These are phyloP conservation scores for Sarocladiaceae sp. DNA, from an alignment of 2,329 filamentous ascomycete genomes.

Conservation along the genomic window DNA sequence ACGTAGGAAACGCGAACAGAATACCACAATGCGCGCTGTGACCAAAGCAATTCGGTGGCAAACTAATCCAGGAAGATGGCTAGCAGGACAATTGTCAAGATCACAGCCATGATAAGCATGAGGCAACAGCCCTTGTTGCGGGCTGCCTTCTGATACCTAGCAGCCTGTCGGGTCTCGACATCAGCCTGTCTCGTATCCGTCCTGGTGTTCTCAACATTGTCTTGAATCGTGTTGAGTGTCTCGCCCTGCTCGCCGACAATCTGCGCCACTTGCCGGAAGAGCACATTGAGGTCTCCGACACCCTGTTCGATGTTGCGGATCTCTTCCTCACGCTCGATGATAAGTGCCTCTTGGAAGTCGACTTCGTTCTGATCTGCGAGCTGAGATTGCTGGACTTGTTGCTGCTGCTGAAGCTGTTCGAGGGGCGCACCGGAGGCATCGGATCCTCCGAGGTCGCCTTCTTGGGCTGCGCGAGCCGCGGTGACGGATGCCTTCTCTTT, in stretches of 20 bases:
- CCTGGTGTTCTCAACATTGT: constrained; percentile 80
- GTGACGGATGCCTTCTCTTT: constrained; percentile 85
- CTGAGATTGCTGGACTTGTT: constrained; percentile 72
- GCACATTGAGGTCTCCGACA: constrained; percentile 90
- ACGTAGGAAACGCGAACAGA: neutral
- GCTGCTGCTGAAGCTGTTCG: constrained; percentile 51
- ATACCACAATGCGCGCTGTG: neutral
- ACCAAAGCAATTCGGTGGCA: neutral
- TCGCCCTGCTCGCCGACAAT: constrained; percentile 94
- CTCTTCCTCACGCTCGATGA: constrained; percentile 93
- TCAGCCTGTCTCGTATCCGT: constrained; percentile 83
- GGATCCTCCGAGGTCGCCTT: constrained; percentile 45
- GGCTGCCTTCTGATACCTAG: constrained; percentile 90
- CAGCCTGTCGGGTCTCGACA: constrained; percentile 77
- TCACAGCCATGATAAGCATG: constrained; percentile 80
- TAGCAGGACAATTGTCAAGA: constrained; percentile 83
- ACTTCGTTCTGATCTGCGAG: constrained; percentile 91
- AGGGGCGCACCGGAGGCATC: constrained; percentile 26
- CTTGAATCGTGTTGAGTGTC: constrained; percentile 78
- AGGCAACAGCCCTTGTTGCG: constrained; percentile 93
- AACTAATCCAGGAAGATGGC: constrained; percentile 50
- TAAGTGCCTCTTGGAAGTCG: constrained; percentile 93
- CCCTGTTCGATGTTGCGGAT: constrained; percentile 97
- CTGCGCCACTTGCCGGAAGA: constrained; percentile 96
- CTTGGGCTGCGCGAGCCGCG: constrained; percentile 76